Evolutionary conservation across 352 stramenopile species (phyloP), one percentile per base, ranked within the genome.

Genomic region (Phytophthora europaea): DNA sequence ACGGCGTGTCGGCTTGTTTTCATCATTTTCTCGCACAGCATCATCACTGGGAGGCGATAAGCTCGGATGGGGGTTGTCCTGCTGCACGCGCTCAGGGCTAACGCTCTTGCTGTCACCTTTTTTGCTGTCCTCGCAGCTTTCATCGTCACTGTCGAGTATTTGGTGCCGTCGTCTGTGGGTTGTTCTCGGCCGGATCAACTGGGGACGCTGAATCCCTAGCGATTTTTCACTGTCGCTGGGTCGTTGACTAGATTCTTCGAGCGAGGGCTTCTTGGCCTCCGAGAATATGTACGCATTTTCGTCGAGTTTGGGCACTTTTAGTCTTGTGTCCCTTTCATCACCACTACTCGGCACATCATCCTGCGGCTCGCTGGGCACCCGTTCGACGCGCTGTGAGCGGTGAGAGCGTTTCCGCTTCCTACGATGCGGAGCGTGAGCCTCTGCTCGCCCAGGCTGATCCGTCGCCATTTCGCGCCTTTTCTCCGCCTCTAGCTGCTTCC

Each of bases 101-200:
- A 36, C 33, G 40, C n/a, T 73, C 13, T 8, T 8, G n/a, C 66
- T 59, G 6, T 33, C n/a, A n/a, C 23, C 47, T 61, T 31, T 48
- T 26, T 66, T 36, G 8, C 16, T 51, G 47, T 65, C 57, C 45
- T 79, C 72, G 22, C 66, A 74, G 18, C 66, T 79, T 13, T 79
- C 75, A 61, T 82, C 75, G 23, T 77, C 75, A 67, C 75, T 88
- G 7, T 84, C 75, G 15, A 82, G 33, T 56, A 89, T 83, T 7
- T 57, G 77, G 55, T 79, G 59, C 16, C 67, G 65, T 18, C 81
- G 63, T 57, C 81, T 80, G 38, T 65, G 67, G 4, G 36, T 73
- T 20, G 55, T 28, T 60, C 5, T 16, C 26, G 53, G 54, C 22
- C 58, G 47, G 20, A 63, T 67, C 23, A 67, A 7, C 33, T 43